These are phyloP conservation scores for Pichia scutulata DNA, from an alignment of 805 yeast genomes.

Conservation along the genomic window DNA sequence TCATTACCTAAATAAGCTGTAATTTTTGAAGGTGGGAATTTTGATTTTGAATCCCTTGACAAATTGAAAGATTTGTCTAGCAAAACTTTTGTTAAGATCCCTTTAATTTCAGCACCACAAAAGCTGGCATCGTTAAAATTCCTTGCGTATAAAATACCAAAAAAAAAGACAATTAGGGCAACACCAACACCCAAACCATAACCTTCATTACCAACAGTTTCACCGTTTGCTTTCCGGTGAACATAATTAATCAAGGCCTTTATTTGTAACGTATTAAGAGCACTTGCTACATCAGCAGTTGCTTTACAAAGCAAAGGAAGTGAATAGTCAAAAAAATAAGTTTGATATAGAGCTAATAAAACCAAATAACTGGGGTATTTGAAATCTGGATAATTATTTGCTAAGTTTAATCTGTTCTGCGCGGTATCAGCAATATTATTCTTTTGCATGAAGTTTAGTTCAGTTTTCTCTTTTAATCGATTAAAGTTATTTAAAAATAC, in stretches of 20 bases:
- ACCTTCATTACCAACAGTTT: slow-evolving; percentile 45
- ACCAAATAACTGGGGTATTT: slow-evolving; percentile 39
- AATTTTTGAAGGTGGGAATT: slow-evolving; percentile 60
- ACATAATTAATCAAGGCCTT: slow-evolving; percentile 59
- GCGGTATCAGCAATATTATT: slow-evolving; percentile 27
- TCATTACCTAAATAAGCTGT: slow-evolving; percentile 80
- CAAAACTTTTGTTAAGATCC: slow-evolving; percentile 62
- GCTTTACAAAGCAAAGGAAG: slow-evolving; percentile 35
- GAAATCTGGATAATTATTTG: slow-evolving; percentile 31
- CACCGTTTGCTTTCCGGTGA: slow-evolving; percentile 39
- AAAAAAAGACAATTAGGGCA: slow-evolving; percentile 42
- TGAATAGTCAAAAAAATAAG: slow-evolving; percentile 41
- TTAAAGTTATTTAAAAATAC: slow-evolving; percentile 31
- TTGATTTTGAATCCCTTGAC: slow-evolving; percentile 47
- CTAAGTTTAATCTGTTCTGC: slow-evolving; percentile 28
- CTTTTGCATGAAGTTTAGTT: slow-evolving; percentile 25
- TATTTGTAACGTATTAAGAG: slow-evolving; percentile 60
- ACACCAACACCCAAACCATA: slow-evolving; percentile 73
- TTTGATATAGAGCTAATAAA: slow-evolving; percentile 38
- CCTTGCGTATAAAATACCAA: slow-evolving; percentile 49
- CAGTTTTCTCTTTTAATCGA: slow-evolving; percentile 25
- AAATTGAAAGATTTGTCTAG: slow-evolving; percentile 61
- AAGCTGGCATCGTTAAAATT: slow-evolving; percentile 53
- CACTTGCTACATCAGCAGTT: slow-evolving; percentile 39
- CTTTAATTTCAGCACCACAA: slow-evolving; percentile 65